Conservation (phyloP, 495 filamentous ascomycete species). For the Pyrenula aspistea region DNA sequence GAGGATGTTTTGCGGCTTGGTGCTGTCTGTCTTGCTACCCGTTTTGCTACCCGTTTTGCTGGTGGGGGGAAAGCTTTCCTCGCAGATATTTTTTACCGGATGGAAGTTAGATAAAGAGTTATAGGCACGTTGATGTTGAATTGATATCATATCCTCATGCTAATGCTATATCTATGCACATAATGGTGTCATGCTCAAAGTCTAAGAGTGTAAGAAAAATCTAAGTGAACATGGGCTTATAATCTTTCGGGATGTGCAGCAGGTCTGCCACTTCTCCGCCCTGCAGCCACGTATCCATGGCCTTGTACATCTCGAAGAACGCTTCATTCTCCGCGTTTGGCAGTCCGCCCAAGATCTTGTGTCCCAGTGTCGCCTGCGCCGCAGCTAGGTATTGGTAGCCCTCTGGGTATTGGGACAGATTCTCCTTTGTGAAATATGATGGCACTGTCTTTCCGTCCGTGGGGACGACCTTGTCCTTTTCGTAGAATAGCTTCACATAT, state of each 20-base stretch:
- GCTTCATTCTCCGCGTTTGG: not conserved
- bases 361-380: conserved; percentile 1
- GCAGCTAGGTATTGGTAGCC: conserved; percentile 11
- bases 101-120: too few species aligned
- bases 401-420: conserved; percentile 8
- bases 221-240: not conserved
- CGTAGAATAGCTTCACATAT: conserved; percentile 15
- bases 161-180: too few species aligned
- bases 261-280: not conserved
- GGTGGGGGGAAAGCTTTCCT: too few species aligned
- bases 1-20: too few species aligned
- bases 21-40: too few species aligned
- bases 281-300: not conserved
- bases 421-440: conserved; percentile 4
- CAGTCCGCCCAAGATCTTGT: not conserved
- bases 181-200: too few species aligned
- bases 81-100: too few species aligned
- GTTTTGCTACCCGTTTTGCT: too few species aligned
- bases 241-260: not conserved
- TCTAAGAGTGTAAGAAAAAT: too few species aligned
- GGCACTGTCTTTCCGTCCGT: conserved; percentile 12
- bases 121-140: too few species aligned
- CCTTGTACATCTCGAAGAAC: not conserved
- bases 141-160: too few species aligned
- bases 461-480: conserved; percentile 15